These are phyloP conservation scores for Gracilaria caudata DNA, from an alignment of 23 red algal species.

Conservation along the genomic window DNA sequence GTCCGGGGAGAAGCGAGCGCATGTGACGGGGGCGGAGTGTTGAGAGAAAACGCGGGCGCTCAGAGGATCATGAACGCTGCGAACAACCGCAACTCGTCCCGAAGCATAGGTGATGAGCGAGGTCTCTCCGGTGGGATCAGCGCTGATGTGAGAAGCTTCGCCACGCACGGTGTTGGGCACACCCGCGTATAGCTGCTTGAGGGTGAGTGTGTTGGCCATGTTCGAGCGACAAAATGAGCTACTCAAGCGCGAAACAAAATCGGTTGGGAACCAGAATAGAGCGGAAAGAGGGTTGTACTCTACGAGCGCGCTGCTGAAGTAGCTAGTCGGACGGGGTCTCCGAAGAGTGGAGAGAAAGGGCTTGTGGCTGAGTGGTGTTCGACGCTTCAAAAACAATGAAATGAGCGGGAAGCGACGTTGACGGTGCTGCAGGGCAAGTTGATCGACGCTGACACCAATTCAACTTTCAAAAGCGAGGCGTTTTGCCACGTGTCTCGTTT, in stretches of 20 bases:
- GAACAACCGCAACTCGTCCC: slow-evolving; percentile 77
- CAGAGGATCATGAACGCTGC: slow-evolving; percentile 40
- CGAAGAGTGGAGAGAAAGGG: neutral
- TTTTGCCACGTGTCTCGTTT: slow-evolving; percentile 9
- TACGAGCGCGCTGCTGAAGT: neutral
- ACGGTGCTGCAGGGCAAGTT: neutral
- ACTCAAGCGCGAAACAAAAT: no score
- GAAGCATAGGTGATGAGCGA: slow-evolving; percentile 69
- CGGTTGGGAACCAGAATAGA: neutral
- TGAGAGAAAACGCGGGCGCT: slow-evolving; percentile 55
- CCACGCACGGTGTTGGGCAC: slow-evolving; percentile 66
- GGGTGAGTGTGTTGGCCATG: slow-evolving; percentile 47
- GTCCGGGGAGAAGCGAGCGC: slow-evolving; percentile 61
- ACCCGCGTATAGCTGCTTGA: slow-evolving; percentile 63
- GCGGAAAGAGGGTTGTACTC: neutral
- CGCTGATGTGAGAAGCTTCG: slow-evolving; percentile 67
- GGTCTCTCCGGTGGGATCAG: slow-evolving; percentile 75
- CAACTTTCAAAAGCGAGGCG: neutral
- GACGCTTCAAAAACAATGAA: neutral
- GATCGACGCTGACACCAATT: slow-evolving; percentile 37
- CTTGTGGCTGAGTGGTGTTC: neutral
- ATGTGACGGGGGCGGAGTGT: slow-evolving; percentile 72
- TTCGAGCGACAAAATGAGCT: neutral
- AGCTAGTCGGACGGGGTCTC: neutral
- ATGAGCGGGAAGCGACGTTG: slow-evolving; percentile 16